Evolutionary conservation across 2,329 filamentous ascomycete genomes (phyloP), one percentile per base, ranked within the genome.

Genomic region (Sclerotinia sclerotiorum): DNA sequence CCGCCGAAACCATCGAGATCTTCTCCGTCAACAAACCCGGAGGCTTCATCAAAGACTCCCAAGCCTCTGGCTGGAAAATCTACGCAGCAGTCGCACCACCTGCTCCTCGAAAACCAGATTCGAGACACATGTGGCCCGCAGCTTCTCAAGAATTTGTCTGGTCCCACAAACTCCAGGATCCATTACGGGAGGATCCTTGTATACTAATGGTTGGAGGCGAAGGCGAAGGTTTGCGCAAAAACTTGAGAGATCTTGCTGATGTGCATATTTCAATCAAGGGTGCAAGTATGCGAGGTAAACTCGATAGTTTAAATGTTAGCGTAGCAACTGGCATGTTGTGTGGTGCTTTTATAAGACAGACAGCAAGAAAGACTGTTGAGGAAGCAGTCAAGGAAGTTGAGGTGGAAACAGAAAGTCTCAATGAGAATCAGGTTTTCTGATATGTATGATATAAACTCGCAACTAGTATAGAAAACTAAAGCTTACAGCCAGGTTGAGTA

Each of bases 251-350:
- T 54, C 83, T 86, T 68, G 89, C 91, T 0, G 87, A 97, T 72
- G 82, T 82, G 42, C 83, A 88, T 73, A 74, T 90, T 5, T 86
- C 88, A 8, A 92, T 99, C 66, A 84, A 84, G 72, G 84, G 79
- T 54, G 67, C 69, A 61, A 70, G 68, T 8, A 81, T 76, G 71
- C 82, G 75, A 77, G 85, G 75, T 77, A 88, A 73, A 77, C 88
- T 99, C 3, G 94, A 98, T 79, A 97, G 93, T 78, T 80, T 99
- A 78, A 98, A 99, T 77, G 95, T 98, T 51, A 93, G 92, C 76
- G 94, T 97, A 27, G 94, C 95, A 1, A 88, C 92, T 8, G 93
- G 88, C 0, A 81, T 98, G 61, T 80, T 98, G 63, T 89, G 89
- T 70, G 85, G 89, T 71, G 83, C 89, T 0, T 92, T 95, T 75